A percentile compares a stretch with the other conserved stretches of the same genome.
Conservation (phyloP, 2,329 filamentous ascomycete genomes). For the Beauveria rudraprayagi region DNA sequence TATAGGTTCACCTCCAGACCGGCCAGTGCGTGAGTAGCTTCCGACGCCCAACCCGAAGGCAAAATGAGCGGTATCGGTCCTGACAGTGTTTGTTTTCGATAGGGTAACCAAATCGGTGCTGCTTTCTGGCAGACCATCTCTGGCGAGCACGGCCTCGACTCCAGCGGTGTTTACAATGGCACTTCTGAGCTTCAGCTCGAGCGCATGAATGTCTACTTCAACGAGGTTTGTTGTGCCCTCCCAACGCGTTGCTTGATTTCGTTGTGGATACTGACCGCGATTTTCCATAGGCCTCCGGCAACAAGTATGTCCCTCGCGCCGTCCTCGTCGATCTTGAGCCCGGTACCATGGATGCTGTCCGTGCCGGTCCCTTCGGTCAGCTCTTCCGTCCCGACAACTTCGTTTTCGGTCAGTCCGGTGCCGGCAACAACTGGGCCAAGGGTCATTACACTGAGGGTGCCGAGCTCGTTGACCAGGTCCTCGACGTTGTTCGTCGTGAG, state of each 20-base stretch:
- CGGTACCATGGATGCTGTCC: constrained; percentile 99
- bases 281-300: constrained; percentile 68
- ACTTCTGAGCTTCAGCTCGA: constrained; percentile 98
- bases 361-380: constrained; percentile 94
- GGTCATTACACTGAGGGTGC: constrained; percentile 99
- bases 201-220: constrained; percentile 99
- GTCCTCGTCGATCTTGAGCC: constrained; percentile 99
- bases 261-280: constrained; percentile 5
- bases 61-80: constrained; percentile 17
- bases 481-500: constrained; percentile 97
- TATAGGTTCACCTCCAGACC: constrained; percentile 98
- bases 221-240: constrained; percentile 44
- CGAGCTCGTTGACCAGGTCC: constrained; percentile 94
- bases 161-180: constrained; percentile 97
- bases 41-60: neutral
- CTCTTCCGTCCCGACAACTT: constrained; percentile 99
- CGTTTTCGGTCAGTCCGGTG: constrained; percentile 98
- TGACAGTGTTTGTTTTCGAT: constrained; percentile 28
- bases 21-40: constrained; percentile 80
- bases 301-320: constrained; percentile 99
- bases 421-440: constrained; percentile 99
- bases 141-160: constrained; percentile 93
- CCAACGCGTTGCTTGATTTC: neutral
- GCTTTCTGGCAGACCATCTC: constrained; percentile 95
- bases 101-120: constrained; percentile 99